Evolutionary conservation across 2,329 filamentous ascomycete genomes (phyloP), one percentile per base, ranked within the genome.

Genomic region (Colletotrichum phormii): DNA sequence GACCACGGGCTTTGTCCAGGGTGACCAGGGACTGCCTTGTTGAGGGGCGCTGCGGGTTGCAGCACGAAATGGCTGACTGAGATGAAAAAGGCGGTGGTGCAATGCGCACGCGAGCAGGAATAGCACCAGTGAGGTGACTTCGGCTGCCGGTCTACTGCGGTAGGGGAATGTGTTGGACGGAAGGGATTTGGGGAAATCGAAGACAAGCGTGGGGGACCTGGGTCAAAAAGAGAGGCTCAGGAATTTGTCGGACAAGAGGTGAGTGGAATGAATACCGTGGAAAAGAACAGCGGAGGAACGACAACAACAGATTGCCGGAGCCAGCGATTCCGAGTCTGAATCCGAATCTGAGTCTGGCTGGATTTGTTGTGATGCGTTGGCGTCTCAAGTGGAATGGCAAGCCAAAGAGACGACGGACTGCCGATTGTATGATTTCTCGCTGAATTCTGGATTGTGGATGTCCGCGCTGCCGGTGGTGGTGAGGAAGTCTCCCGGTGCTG

Each of bases 1-100:
- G 71, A 70, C 42, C 18, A 49, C 60, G 60, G 66, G 29, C 49
- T 64, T 42, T 53, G 29, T 61, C 29, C 71, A 70, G 55, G 60
- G 54, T 55, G 71, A 73, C 66, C 60, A 71, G 71, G 66, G 55
- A 49, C 51, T 49, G 66, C 55, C 71, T 73, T 70, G 66, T 61
- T 33, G 42, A 64, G 66, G 29, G 63, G 42, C 51, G 59, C 62
- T 57, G 67, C n/a, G 64, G 42, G 63, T 55, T 54, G 31, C 66
- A 73, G 66, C 46, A 31, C 60, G 42, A 33, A 70, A 64, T 69
- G 60, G 70, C 70, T 70, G 70, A 70, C 29, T 49, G 59, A 49
- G 51, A 33, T 35, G 37, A 37, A 37, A 42, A 42, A 64, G 29
- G 18, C 54, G 54, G 59, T 29, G n/a, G 35, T 57, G 65, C 70